phyloP scores from a whole-genome alignment of 2,329 filamentous ascomycete genomes.

The Dothideomycetidae sp. region DNA sequence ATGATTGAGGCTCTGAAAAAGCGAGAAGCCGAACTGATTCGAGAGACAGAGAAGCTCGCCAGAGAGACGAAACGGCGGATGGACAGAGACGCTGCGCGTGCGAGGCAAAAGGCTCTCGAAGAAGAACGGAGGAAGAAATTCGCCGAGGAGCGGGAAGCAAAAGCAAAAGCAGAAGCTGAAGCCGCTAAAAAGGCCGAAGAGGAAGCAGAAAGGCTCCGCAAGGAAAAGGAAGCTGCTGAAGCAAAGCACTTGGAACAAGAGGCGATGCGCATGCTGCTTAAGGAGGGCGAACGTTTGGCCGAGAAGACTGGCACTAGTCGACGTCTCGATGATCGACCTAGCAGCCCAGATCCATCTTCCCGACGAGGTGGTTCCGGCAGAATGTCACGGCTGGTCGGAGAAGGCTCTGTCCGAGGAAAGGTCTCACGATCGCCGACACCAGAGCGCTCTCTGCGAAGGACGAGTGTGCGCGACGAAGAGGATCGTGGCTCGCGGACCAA shows the following conservation, averaged over 20 bases:
- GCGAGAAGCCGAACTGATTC: slow-evolving; percentile 31
- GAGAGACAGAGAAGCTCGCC: slow-evolving; percentile 29
- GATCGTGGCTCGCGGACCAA: slow-evolving; percentile 3
- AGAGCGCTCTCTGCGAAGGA: slow-evolving; percentile 18
- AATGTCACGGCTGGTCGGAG: slow-evolving; percentile 12
- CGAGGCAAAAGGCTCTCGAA: slow-evolving; percentile 35
- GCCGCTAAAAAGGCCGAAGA: slow-evolving; percentile 37
- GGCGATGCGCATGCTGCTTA: slow-evolving; percentile 39
- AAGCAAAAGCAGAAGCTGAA: slow-evolving; percentile 32
- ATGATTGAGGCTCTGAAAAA: slow-evolving; percentile 36
- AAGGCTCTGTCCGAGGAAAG: slow-evolving; percentile 11
- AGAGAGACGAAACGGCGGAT: slow-evolving; percentile 34
- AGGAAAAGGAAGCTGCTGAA: slow-evolving; percentile 27
- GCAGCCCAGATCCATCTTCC: slow-evolving; percentile 28
- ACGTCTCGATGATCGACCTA: slow-evolving; percentile 34
- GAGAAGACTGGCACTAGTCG: slow-evolving; percentile 35
- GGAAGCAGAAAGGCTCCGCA: slow-evolving; percentile 29
- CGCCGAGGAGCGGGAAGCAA: slow-evolving; percentile 34
- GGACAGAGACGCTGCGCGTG: slow-evolving; percentile 35
- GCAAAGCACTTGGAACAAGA: slow-evolving; percentile 43
- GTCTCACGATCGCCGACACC: slow-evolving; percentile 14
- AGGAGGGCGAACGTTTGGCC: slow-evolving; percentile 40
- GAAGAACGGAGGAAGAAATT: slow-evolving; percentile 38
- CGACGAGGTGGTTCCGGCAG: slow-evolving; percentile 16
- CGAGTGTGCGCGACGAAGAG: slow-evolving; percentile 10